Evolutionary conservation across 306 rosid species (phyloP).

Genomic region (Cucurbita moschata): DNA sequence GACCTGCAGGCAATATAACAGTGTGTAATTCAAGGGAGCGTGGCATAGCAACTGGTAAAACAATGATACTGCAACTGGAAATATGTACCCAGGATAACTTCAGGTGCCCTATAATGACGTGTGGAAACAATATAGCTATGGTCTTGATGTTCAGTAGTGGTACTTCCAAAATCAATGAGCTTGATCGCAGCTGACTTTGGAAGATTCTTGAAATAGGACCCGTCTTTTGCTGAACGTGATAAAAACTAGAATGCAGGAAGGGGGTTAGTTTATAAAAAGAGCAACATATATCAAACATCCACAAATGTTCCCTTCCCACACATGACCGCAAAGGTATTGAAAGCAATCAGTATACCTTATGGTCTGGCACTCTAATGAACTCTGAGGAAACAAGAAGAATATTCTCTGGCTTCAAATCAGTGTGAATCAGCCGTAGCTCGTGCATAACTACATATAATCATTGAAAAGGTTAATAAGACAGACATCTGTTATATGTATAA

Average conservation of each 20-base stretch:
- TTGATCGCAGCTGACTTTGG: conserved; percentile 73
- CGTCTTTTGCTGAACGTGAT: conserved; percentile 43
- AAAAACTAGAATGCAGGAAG: conserved; percentile 34
- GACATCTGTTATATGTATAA: not conserved
- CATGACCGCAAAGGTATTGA: not conserved
- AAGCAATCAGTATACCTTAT: conserved; percentile 29
- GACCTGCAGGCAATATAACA: conserved; percentile 36
- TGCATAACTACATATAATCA: conserved; percentile 58
- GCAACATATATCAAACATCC: not conserved
- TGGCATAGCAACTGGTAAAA: not conserved
- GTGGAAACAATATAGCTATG: conserved; percentile 77
- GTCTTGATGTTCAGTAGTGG: conserved; percentile 66
- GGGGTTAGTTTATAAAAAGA: not conserved
- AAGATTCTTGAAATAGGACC: conserved; percentile 59
- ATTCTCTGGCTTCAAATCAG: conserved; percentile 65
- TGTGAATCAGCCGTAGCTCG: conserved; percentile 62
- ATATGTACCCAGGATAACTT: conserved; percentile 59
- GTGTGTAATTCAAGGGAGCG: not conserved
- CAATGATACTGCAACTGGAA: not conserved
- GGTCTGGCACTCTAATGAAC: conserved; percentile 58
- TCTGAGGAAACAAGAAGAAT: conserved; percentile 42
- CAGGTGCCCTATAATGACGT: conserved; percentile 74
- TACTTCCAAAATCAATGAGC: conserved; percentile 81
- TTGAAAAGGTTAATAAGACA: conserved; percentile 5
- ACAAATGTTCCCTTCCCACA: not conserved